phyloP scores from a whole-genome alignment of 1,139 yeast species.

The Debaryomycetaceae sp. region DNA sequence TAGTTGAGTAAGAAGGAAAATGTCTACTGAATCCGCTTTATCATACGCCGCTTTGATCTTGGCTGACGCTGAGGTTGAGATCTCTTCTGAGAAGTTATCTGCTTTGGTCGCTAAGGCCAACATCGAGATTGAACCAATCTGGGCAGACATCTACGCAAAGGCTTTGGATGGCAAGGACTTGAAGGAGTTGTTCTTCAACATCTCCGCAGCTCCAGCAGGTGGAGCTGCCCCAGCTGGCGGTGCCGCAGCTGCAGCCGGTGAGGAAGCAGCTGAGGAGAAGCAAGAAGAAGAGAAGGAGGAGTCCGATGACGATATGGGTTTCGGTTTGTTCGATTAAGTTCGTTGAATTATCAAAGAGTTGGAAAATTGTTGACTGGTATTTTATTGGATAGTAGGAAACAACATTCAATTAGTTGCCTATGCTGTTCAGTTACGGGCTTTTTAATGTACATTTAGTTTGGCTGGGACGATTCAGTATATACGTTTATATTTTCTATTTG shows the following conservation, averaged over 20 bases:
- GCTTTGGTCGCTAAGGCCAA: slow-evolving; percentile 79
- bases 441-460: slow-evolving; percentile 1
- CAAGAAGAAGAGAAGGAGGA: slow-evolving; percentile 68
- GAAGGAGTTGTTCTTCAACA: slow-evolving; percentile 83
- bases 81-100: slow-evolving; percentile 88
- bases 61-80: slow-evolving; percentile 95
- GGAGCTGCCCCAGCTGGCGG: slow-evolving; percentile 62
- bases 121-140: slow-evolving; percentile 84
- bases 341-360: slow-evolving; percentile 1
- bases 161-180: slow-evolving; percentile 97
- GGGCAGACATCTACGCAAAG: slow-evolving; percentile 95
- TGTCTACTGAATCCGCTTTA: slow-evolving; percentile 63
- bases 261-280: slow-evolving; percentile 52
- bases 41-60: slow-evolving; percentile 95
- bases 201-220: slow-evolving; percentile 58
- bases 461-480: not conserved
- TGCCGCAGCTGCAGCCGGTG: slow-evolving; percentile 47
- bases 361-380: not conserved
- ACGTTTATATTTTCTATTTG: not conserved
- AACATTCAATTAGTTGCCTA: slow-evolving; percentile 1
- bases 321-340: slow-evolving; percentile 51
- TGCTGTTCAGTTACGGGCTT: not conserved
- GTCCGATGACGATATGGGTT: slow-evolving; percentile 81
- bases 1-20: slow-evolving; percentile 27
- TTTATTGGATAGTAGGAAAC: not conserved